Conservation (phyloP, 2,329 filamentous ascomycete genomes). For the Meredithiella fracta region DNA sequence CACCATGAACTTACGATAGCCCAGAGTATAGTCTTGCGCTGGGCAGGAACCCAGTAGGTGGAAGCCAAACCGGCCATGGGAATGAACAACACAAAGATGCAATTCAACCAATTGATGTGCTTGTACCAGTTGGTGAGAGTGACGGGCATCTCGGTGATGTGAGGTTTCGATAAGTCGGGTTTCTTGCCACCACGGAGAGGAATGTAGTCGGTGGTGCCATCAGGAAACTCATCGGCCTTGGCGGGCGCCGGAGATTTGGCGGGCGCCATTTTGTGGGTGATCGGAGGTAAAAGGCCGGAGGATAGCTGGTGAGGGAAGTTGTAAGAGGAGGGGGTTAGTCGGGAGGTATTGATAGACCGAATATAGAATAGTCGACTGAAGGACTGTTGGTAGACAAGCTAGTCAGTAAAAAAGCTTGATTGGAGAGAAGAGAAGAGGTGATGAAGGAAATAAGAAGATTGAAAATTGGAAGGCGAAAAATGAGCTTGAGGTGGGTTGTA, state of each 20-base stretch:
- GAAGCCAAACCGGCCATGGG: conserved; percentile 58
- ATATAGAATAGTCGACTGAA: not conserved
- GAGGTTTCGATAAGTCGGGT: conserved; percentile 51
- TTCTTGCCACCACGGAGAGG: conserved; percentile 28
- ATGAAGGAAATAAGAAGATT: not conserved
- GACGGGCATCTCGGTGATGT: conserved; percentile 70
- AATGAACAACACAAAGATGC: conserved; percentile 61
- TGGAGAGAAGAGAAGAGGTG: not conserved
- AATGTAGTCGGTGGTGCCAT: conserved; percentile 40
- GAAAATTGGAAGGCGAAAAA: not conserved
- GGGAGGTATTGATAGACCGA: not conserved
- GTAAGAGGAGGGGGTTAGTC: not conserved
- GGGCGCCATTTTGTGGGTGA: conserved; percentile 22
- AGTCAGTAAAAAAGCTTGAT: not conserved
- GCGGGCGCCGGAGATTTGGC: conserved; percentile 20
- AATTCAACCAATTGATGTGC: conserved; percentile 89
- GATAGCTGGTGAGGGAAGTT: conserved; percentile 3
- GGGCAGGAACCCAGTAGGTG: conserved; percentile 63
- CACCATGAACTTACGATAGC: conserved; percentile 29
- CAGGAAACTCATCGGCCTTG: conserved; percentile 28
- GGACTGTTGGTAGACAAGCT: not conserved
- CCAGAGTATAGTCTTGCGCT: conserved; percentile 55
- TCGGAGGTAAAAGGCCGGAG: not conserved
- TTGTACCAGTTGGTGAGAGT: conserved; percentile 76
- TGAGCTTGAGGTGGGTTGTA: not conserved